phyloP scores from a whole-genome alignment of 1,139 yeast species.

The Geotrichum carabidarum region DNA sequence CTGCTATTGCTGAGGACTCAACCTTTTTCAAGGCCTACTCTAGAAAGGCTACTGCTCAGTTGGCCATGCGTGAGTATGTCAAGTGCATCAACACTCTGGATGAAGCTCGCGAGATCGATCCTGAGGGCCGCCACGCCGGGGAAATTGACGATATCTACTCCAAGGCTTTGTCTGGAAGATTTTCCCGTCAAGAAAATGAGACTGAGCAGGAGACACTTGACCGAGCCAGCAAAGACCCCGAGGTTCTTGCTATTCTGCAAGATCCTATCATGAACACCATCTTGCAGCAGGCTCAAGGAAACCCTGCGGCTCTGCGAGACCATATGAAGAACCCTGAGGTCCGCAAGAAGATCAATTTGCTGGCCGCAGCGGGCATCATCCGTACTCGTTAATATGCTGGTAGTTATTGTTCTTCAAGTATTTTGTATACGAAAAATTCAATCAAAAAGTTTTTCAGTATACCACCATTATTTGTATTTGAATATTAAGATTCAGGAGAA shows the following conservation, averaged over 20 bases:
- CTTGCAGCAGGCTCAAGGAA: constrained; percentile 85
- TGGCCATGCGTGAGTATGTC: constrained; percentile 83
- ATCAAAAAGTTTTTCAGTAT: neutral
- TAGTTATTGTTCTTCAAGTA: neutral
- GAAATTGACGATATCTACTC: constrained; percentile 82
- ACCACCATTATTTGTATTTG: neutral
- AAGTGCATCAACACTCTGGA: constrained; percentile 78
- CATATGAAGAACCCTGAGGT: constrained; percentile 97
- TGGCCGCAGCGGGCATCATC: constrained; percentile 95
- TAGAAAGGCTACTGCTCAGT: constrained; percentile 91
- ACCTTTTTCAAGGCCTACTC: constrained; percentile 88
- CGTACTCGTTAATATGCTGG: constrained; percentile 61
- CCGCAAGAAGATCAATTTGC: constrained; percentile 76
- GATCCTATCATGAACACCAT: constrained; percentile 98
- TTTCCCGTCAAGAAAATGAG: constrained; percentile 78
- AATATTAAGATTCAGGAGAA: neutral
- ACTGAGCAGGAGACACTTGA: constrained; percentile 93
- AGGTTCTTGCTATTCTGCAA: constrained; percentile 80
- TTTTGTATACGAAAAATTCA: neutral
- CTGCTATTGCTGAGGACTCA: constrained; percentile 85
- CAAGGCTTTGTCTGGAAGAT: constrained; percentile 76
- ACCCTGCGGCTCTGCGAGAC: constrained; percentile 95
- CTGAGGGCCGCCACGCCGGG: constrained; percentile 53
- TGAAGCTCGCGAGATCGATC: constrained; percentile 70
- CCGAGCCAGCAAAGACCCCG: constrained; percentile 89